Evolutionary conservation across 2,329 filamentous ascomycete genomes (phyloP).

Genomic region (Bertia moriformis): DNA sequence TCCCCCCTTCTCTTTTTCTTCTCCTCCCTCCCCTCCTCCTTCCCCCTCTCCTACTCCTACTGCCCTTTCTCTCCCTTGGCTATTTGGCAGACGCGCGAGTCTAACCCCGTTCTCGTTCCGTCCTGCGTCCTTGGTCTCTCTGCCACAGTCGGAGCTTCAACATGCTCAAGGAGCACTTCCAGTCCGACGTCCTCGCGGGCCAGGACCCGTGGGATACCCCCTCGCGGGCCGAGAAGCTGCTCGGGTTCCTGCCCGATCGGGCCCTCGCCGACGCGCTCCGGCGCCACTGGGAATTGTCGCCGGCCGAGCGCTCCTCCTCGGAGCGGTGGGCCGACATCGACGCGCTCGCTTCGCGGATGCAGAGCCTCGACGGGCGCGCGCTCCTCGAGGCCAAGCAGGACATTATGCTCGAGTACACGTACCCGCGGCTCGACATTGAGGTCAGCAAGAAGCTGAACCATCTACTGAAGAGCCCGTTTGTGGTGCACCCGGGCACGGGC

Average conservation of each 20-base stretch:
- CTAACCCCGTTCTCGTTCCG: neutral
- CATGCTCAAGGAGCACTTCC: slow-evolving; percentile 72
- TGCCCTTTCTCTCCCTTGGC: no score
- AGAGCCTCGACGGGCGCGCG: slow-evolving; percentile 57
- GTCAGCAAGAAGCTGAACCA: slow-evolving; percentile 97
- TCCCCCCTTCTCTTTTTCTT: slow-evolving; percentile 3
- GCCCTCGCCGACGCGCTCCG: slow-evolving; percentile 63
- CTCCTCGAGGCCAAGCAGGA: slow-evolving; percentile 87
- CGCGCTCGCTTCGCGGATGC: slow-evolving; percentile 61
- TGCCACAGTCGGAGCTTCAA: slow-evolving; percentile 61
- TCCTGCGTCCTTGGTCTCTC: slow-evolving; percentile 8
- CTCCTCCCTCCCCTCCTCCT: neutral
- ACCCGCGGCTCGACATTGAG: slow-evolving; percentile 89
- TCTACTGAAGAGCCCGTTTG: slow-evolving; percentile 91
- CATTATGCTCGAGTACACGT: slow-evolving; percentile 92
- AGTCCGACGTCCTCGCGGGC: slow-evolving; percentile 62
- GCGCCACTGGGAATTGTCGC: slow-evolving; percentile 79
- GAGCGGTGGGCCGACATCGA: slow-evolving; percentile 95
- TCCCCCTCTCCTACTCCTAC: no score
- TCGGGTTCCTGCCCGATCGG: slow-evolving; percentile 73
- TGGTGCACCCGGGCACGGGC: slow-evolving; percentile 87
- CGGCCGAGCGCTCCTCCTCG: slow-evolving; percentile 56
- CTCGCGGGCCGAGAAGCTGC: slow-evolving; percentile 61
- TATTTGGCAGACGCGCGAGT: no score
- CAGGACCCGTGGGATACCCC: slow-evolving; percentile 73